These are phyloP conservation scores for Clonostachys rosea DNA, from an alignment of 2,329 filamentous ascomycete genomes.

Conservation along the genomic window DNA sequence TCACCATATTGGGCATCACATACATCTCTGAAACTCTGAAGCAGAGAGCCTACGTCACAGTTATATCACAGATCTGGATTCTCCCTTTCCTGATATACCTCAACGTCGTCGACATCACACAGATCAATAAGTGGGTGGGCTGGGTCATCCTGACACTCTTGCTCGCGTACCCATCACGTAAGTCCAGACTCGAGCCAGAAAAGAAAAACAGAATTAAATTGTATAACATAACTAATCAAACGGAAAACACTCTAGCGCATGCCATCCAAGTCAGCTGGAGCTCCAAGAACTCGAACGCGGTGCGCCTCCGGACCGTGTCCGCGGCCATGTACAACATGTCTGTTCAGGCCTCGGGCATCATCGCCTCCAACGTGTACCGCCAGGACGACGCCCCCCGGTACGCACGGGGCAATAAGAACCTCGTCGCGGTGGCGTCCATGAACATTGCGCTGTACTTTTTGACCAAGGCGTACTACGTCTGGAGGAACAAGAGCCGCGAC, in stretches of 20 bases:
- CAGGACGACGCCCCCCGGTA: conserved; percentile 9
- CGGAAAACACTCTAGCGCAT: background rate
- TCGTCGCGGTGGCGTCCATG: conserved; percentile 39
- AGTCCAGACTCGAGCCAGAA: background rate
- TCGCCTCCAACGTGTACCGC: conserved; percentile 31
- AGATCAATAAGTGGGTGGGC: conserved; percentile 26
- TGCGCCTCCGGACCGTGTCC: conserved; percentile 56
- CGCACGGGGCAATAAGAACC: conserved; percentile 41
- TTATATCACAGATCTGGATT: conserved; percentile 53
- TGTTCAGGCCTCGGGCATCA: conserved; percentile 34
- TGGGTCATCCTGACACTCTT: conserved; percentile 34
- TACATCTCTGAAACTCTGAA: conserved; percentile 22
- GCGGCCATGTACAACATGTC: conserved; percentile 60
- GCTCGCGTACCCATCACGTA: conserved; percentile 24
- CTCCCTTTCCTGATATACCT: conserved; percentile 49
- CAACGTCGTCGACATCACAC: conserved; percentile 32
- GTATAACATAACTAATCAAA: background rate
- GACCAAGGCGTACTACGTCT: conserved; percentile 23
- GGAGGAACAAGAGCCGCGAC: conserved; percentile 21
- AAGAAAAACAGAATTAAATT: no score
- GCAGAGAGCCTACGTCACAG: conserved; percentile 23
- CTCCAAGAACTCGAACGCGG: conserved; percentile 49
- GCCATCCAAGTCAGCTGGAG: conserved; percentile 3
- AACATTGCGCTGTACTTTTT: conserved; percentile 19
- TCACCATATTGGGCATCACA: background rate